Percentiles rank a stretch among this genome's conserved stretches.
These are phyloP conservation scores for Sextonia rubra DNA, from an alignment of 164 flowering plant genomes.

Conservation along the genomic window DNA sequence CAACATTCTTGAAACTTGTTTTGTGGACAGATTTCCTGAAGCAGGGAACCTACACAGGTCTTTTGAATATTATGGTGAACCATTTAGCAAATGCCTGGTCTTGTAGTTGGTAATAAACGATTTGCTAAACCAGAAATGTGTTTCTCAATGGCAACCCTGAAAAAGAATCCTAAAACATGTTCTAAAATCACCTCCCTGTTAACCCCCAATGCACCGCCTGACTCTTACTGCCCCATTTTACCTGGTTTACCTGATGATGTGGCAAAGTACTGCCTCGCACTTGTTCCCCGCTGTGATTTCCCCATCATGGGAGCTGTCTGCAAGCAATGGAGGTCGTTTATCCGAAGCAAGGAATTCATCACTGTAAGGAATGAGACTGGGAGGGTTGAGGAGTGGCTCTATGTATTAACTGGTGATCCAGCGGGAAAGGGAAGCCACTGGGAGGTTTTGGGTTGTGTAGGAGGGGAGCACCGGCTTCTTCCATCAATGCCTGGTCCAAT, in stretches of 20 bases:
- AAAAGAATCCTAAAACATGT: constrained; percentile 22
- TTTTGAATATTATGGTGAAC: constrained; percentile 5
- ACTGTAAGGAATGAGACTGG: constrained; percentile 71
- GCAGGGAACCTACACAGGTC: constrained; percentile 12
- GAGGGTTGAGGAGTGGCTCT: constrained; percentile 85
- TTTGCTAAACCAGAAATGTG: constrained; percentile 37
- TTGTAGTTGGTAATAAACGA: constrained; percentile 43
- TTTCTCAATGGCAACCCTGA: constrained; percentile 34
- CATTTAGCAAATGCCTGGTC: constrained; percentile 41
- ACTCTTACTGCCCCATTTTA: constrained; percentile 44
- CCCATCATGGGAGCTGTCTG: constrained; percentile 80
- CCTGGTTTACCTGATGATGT: constrained; percentile 97
- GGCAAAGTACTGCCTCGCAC: constrained; percentile 83
- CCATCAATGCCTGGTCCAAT: constrained; percentile 81
- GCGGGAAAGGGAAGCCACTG: constrained; percentile 70
- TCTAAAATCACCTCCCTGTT: constrained; percentile 27
- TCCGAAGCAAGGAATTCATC: constrained; percentile 75
- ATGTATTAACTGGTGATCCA: constrained; percentile 53
- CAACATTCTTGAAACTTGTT: constrained; percentile 7
- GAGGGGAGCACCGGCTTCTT: constrained; percentile 38
- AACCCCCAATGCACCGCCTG: constrained; percentile 19
- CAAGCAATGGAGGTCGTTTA: constrained; percentile 73
- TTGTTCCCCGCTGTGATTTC: constrained; percentile 72
- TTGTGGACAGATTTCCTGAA: constrained; percentile 11
- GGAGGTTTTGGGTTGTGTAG: constrained; percentile 74